These are phyloP conservation scores for Capsicum baccatum DNA, from an alignment of 257 asterid genomes.

Conservation along the genomic window DNA sequence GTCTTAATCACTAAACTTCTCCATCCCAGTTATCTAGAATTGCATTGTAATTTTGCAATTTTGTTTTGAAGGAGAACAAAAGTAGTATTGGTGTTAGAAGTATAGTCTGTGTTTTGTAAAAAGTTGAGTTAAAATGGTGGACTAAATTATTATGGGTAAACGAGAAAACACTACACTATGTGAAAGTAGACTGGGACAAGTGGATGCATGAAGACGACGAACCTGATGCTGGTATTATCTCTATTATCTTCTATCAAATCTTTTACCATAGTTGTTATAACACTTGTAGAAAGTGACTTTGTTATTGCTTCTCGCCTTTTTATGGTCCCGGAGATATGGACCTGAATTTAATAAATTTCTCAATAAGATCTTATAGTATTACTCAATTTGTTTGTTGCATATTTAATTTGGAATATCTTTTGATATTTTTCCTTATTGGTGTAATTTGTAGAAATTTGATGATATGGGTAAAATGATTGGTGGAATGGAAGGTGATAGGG, in stretches of 20 bases:
- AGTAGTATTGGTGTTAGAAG: too few relatives aligned
- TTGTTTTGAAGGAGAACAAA: conserved; percentile 38
- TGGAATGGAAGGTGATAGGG: too few relatives aligned
- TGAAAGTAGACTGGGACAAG: too few relatives aligned
- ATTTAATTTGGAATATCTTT: neutral
- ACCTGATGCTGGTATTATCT: conserved; percentile 41
- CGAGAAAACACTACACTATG: too few relatives aligned
- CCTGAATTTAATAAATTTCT: too few relatives aligned
- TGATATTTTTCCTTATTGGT: conserved; percentile 31
- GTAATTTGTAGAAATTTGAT: conserved; percentile 41
- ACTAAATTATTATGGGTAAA: neutral
- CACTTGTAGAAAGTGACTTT: neutral
- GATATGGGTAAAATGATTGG: too few relatives aligned
- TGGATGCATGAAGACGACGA: neutral
- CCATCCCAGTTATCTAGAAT: neutral
- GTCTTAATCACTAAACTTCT: neutral
- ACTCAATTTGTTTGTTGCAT: neutral
- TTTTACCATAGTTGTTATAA: neutral
- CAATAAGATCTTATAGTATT: conserved; percentile 43
- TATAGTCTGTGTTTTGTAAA: too few relatives aligned
- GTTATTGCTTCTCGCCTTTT: conserved; percentile 24
- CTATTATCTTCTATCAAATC: neutral
- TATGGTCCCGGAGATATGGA: neutral
- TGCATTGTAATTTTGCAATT: neutral
- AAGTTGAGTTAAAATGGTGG: too few relatives aligned